A percentile compares a stretch with the other conserved stretches of the same genome.
phyloP scores from a whole-genome alignment of 108 stramenopile genomes.

The Schizochytrium sp. region DNA sequence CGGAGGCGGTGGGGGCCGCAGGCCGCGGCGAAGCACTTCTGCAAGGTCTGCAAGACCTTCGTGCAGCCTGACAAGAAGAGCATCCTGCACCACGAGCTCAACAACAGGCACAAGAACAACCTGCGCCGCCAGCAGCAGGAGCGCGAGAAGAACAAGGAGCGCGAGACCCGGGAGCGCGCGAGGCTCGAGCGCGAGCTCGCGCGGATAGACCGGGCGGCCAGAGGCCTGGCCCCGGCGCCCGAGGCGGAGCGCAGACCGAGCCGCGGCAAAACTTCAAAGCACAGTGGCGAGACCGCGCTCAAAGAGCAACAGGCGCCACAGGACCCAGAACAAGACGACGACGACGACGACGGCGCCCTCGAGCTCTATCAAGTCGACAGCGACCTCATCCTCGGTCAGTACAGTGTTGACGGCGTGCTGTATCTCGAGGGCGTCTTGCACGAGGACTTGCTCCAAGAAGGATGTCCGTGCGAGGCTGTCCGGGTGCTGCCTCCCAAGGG shows the following conservation, averaged over 20 bases:
- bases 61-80: background rate
- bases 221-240: too few relatives aligned
- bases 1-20: background rate
- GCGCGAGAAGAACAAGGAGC: background rate
- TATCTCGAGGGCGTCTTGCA: background rate
- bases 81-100: slow-evolving; percentile 6
- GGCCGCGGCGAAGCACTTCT: background rate
- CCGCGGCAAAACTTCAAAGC: too few relatives aligned
- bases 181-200: background rate
- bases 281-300: too few relatives aligned
- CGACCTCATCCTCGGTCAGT: background rate
- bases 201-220: background rate
- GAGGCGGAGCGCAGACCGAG: too few relatives aligned
- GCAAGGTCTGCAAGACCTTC: background rate
- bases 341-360: background rate
- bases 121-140: background rate
- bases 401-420: background rate
- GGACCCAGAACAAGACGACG: background rate
- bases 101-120: background rate
- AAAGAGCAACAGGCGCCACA: too few relatives aligned
- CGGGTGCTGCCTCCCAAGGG: background rate
- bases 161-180: background rate
- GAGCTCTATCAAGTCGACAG: background rate
- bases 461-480: background rate
- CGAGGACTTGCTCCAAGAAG: background rate